A percentile compares a stretch with the other conserved stretches of the same genome.
Conservation (phyloP, 2,329 filamentous ascomycete genomes). For the Ascosphaera acerosa region DNA sequence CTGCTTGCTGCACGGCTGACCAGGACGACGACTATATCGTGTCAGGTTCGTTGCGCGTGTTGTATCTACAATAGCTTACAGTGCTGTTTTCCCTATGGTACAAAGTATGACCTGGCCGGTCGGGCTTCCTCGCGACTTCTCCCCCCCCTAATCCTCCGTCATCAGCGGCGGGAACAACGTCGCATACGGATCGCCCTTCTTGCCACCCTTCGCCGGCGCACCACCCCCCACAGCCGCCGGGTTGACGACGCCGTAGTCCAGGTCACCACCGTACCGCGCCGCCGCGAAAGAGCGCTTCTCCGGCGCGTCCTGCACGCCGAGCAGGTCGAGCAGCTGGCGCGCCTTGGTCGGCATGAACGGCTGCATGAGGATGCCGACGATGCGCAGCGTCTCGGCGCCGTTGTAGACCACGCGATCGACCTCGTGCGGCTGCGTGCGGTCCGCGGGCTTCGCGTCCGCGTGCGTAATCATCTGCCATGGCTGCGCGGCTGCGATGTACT, state of each 20-base stretch:
- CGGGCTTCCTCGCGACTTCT: no score
- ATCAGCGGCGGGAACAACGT: constrained; percentile 28
- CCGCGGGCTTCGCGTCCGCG: constrained; percentile 8
- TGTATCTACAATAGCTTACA: no score
- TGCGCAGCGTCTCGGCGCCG: constrained; percentile 48
- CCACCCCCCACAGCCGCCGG: no score
- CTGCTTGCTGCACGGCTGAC: no score
- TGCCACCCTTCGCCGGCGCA: constrained; percentile 16
- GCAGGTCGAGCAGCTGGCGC: constrained; percentile 42
- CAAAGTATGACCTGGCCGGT: no score
- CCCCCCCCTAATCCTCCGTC: constrained; percentile 16
- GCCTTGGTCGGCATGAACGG: constrained; percentile 75
- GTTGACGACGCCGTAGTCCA: constrained; percentile 43
- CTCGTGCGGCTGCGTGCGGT: constrained; percentile 13
- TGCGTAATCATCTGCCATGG: constrained; percentile 39
- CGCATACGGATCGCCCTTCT: constrained; percentile 20
- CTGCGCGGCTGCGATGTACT: constrained; percentile 34
- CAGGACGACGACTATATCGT: no score
- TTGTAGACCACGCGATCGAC: constrained; percentile 41
- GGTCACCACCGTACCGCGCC: constrained; percentile 38
- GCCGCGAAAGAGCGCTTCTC: constrained; percentile 36
- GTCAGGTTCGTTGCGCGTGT: no score
- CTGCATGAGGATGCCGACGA: constrained; percentile 63
- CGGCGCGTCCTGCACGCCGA: constrained; percentile 35
- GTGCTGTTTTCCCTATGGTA: no score